Conservation (phyloP, 495 filamentous ascomycete genomes). For the Daldinia decipiens region DNA sequence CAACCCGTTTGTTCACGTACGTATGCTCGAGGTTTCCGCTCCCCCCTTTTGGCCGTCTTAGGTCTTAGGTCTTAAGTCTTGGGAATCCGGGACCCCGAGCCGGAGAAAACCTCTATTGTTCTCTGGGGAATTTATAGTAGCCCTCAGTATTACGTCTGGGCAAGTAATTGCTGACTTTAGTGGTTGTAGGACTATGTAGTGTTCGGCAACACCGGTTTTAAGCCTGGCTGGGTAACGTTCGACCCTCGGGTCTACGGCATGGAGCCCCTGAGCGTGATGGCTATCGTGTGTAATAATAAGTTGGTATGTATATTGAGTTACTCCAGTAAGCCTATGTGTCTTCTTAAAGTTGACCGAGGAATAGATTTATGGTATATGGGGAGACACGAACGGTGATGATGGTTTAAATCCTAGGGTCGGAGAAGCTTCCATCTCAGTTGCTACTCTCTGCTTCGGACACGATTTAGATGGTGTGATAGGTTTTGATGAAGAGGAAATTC, state of each 20-base stretch:
- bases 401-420: constrained; percentile 56
- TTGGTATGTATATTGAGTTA: neutral
- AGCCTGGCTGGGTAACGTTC: neutral
- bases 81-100: neutral
- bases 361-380: constrained; percentile 70
- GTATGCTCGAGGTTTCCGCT: constrained; percentile 60
- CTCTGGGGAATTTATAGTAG: neutral
- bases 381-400: constrained; percentile 66
- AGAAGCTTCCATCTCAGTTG: constrained; percentile 65
- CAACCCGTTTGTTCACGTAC: constrained; percentile 63
- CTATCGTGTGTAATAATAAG: neutral
- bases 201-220: neutral
- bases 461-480: constrained; percentile 58
- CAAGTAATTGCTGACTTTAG: neutral
- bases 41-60: neutral
- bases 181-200: neutral
- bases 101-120: neutral
- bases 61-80: neutral
- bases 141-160: neutral
- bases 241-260: neutral
- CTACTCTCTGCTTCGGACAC: constrained; percentile 62
- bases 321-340: neutral
- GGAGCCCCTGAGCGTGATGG: neutral
- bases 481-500: constrained; percentile 55
- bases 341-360: neutral